Evolutionary conservation across 495 filamentous ascomycete genomes (phyloP).

Genomic region (Clavariopsis aquatica): DNA sequence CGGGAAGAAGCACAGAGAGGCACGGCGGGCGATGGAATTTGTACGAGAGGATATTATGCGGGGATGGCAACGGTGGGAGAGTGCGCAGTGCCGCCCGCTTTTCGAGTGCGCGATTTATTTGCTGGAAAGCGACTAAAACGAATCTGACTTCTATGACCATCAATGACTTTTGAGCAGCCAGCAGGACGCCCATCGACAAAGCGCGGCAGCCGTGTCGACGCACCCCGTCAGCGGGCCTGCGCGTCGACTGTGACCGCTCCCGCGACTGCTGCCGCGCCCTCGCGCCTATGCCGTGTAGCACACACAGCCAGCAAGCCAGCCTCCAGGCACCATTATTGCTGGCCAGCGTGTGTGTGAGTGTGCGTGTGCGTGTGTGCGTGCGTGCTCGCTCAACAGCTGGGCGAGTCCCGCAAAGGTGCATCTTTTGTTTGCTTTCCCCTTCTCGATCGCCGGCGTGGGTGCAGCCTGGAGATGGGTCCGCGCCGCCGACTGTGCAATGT

Average conservation of each 20-base stretch:
- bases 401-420: too few species aligned
- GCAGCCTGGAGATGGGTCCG: too few species aligned
- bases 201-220: neutral
- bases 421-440: too few species aligned
- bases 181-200: neutral
- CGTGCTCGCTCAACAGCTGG: too few species aligned
- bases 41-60: neutral
- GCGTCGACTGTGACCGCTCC: neutral
- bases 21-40: neutral
- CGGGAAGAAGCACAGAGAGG: neutral
- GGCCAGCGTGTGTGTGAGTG: too few species aligned
- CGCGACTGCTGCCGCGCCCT: too few species aligned
- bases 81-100: neutral
- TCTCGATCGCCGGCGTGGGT: too few species aligned
- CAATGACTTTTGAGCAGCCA: neutral
- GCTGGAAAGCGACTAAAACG: neutral
- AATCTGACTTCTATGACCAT: neutral
- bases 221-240: neutral
- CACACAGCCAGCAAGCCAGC: too few species aligned
- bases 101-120: constrained; percentile 3
- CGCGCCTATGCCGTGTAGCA: too few species aligned
- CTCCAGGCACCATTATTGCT: too few species aligned
- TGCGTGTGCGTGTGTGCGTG: too few species aligned
- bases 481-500: too few species aligned
- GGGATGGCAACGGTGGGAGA: neutral